Percentiles rank a stretch among this genome's conserved stretches.
Evolutionary conservation across 441 rosid species (phyloP).

Genomic region (Isatis lusitanica): DNA sequence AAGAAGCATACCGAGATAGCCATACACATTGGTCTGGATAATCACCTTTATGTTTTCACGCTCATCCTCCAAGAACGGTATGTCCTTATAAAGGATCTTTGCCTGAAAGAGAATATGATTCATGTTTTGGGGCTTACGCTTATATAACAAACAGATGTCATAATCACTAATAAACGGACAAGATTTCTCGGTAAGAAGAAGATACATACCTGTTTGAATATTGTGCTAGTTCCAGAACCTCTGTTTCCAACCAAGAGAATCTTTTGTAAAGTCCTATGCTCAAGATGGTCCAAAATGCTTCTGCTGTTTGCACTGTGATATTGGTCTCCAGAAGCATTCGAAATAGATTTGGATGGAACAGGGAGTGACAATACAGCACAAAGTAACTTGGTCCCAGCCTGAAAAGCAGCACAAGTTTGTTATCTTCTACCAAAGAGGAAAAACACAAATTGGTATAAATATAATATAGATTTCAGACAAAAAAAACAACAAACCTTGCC

Average conservation of each 20-base stretch:
- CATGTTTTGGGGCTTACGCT: neutral
- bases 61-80: conserved; percentile 87
- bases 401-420: conserved; percentile 30
- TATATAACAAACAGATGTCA: neutral
- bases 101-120: conserved; percentile 55
- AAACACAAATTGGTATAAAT: neutral
- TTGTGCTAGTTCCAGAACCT: conserved; percentile 94
- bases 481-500: conserved; percentile 66
- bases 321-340: conserved; percentile 56
- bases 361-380: conserved; percentile 84
- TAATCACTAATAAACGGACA: conserved; percentile 6
- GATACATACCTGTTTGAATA: conserved; percentile 83
- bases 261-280: conserved; percentile 61
- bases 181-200: neutral
- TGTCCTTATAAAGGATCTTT: conserved; percentile 73
- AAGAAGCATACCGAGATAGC: conserved; percentile 83
- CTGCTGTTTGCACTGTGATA: conserved; percentile 48
- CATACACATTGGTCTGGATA: conserved; percentile 85
- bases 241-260: conserved; percentile 79
- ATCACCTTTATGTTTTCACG: conserved; percentile 70
- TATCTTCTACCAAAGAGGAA: neutral
- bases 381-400: conserved; percentile 82
- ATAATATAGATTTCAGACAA: neutral
- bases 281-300: conserved; percentile 67
- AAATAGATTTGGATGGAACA: conserved; percentile 60